Percentiles rank a stretch among this genome's conserved stretches.
These are phyloP conservation scores for Galerina sulciceps DNA, from an alignment of 768 basidiomycete genomes.

Conservation along the genomic window DNA sequence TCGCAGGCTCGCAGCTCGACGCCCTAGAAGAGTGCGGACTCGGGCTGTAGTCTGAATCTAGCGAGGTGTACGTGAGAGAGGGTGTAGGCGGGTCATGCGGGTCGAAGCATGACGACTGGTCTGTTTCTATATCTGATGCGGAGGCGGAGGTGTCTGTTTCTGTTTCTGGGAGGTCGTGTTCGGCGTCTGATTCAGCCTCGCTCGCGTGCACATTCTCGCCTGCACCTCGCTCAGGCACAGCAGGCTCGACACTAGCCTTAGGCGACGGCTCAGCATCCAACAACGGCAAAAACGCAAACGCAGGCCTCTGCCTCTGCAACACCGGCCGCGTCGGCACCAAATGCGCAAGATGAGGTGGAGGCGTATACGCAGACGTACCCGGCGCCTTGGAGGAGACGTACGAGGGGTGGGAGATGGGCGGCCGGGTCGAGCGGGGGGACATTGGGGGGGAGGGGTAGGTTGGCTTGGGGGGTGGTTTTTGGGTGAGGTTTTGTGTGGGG, in stretches of 20 bases:
- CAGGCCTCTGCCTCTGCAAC: conserved; percentile 28
- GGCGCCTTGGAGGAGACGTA: not conserved
- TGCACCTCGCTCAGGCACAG: not conserved
- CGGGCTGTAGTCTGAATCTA: conserved; percentile 27
- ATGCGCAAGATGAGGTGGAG: conserved; percentile 32
- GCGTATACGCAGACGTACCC: not conserved
- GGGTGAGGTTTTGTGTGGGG: not conserved
- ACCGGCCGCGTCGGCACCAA: conserved; percentile 26
- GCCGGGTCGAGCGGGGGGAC: not conserved
- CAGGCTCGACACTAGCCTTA: not conserved
- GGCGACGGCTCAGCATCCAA: conserved; percentile 31
- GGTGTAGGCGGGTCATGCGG: conserved; percentile 37
- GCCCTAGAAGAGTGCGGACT: conserved; percentile 36
- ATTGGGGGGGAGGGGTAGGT: not conserved
- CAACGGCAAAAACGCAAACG: conserved; percentile 40
- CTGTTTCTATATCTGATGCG: no score
- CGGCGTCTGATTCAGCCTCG: not conserved
- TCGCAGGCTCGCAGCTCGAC: conserved; percentile 33
- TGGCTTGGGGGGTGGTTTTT: not conserved
- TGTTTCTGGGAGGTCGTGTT: not conserved
- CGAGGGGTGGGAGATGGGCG: not conserved
- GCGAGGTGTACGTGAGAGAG: conserved; percentile 38
- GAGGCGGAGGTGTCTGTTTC: conserved; percentile 12
- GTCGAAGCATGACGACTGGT: conserved; percentile 20
- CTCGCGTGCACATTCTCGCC: conserved; percentile 1